phyloP scores from a whole-genome alignment of 2,329 filamentous ascomycete species.

The Dothideomycetes sp. region DNA sequence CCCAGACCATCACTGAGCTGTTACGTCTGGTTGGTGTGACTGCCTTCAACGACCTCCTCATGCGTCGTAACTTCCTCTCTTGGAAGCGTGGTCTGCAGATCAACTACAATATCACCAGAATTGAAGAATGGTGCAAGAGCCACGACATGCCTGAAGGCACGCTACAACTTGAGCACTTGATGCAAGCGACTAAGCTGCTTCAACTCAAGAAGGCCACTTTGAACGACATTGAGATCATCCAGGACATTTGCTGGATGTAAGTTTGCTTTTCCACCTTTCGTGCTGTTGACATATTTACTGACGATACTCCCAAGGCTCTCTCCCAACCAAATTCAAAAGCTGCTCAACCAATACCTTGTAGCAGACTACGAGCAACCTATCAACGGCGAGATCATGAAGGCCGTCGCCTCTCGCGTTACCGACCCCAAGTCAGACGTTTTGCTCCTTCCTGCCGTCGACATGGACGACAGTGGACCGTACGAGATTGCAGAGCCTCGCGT shows the following conservation, averaged over 20 bases:
- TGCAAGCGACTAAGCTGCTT: constrained; percentile 98
- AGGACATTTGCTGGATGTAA: constrained; percentile 99
- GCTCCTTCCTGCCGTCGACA: constrained; percentile 86
- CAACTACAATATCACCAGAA: constrained; percentile 99
- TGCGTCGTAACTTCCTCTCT: constrained; percentile 95
- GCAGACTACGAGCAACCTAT: constrained; percentile 99
- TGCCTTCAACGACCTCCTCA: constrained; percentile 94
- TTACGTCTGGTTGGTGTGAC: constrained; percentile 90
- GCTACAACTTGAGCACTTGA: constrained; percentile 91
- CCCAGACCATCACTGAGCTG: constrained; percentile 88
- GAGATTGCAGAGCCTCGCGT: constrained; percentile 95
- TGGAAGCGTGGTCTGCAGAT: constrained; percentile 99
- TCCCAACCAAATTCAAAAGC: constrained; percentile 97
- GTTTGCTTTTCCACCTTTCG: constrained; percentile 30
- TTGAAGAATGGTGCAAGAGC: constrained; percentile 99
- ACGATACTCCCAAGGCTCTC: constrained; percentile 60
- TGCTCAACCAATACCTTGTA: constrained; percentile 96
- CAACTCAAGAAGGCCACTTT: constrained; percentile 98
- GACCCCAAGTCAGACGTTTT: constrained; percentile 92
- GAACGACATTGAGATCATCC: constrained; percentile 99
- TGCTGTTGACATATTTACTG: neutral
- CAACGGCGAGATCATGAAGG: constrained; percentile 99
- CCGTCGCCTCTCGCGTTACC: constrained; percentile 89
- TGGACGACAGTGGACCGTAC: constrained; percentile 97
- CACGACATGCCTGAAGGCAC: constrained; percentile 99